Conservation (phyloP, 371 early-diverging fungal species). For the Parasitella parasitica region DNA sequence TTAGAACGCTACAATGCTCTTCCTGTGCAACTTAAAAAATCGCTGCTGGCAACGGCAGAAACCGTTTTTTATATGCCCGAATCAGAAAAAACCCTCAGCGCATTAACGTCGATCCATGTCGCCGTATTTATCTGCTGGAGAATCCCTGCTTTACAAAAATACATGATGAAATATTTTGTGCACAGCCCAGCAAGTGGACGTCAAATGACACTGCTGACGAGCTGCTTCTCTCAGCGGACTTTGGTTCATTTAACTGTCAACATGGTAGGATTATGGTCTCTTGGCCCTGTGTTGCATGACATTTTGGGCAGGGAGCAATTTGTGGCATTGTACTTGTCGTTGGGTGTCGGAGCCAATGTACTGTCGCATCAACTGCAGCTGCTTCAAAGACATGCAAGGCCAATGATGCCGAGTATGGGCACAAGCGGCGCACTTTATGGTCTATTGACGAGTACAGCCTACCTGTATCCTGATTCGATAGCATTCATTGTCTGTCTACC, state of each 20-base stretch:
- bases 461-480: conserved; percentile 56
- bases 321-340: conserved; percentile 68
- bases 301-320: conserved; percentile 68
- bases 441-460: conserved; percentile 55
- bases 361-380: conserved; percentile 58
- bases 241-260: conserved; percentile 68
- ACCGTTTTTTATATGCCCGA: conserved; percentile 37
- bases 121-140: conserved; percentile 70
- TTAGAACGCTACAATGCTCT: conserved; percentile 14
- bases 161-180: conserved; percentile 67
- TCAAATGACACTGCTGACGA: conserved; percentile 65
- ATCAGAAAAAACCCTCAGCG: conserved; percentile 51
- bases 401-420: conserved; percentile 65
- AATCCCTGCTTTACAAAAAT: conserved; percentile 52
- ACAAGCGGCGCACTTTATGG: conserved; percentile 78
- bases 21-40: conserved; percentile 42
- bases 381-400: conserved; percentile 36
- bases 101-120: conserved; percentile 60
- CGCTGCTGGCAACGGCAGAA: conserved; percentile 28
- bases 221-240: conserved; percentile 65
- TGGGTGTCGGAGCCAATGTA: conserved; percentile 61
- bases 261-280: conserved; percentile 67
- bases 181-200: conserved; percentile 61
- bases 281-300: conserved; percentile 48
- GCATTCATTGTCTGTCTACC: conserved; percentile 71